Evolutionary conservation across 176 grass and related monocot genomes (phyloP).

Genomic region (Puccinellia tenuiflora): DNA sequence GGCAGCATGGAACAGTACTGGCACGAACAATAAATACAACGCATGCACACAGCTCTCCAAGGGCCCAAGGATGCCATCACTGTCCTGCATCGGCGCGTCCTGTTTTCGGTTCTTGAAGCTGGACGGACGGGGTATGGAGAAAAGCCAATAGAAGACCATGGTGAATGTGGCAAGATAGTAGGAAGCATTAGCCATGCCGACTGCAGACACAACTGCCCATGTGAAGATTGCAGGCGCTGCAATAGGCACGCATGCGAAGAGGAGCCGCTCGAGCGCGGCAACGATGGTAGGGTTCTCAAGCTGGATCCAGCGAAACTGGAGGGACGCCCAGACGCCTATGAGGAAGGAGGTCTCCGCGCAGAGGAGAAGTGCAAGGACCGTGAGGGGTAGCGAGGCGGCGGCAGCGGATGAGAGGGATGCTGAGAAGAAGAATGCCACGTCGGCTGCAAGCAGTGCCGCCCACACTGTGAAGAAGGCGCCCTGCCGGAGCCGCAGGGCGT

Average conservation of each 20-base stretch:
- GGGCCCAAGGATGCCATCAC: slow-evolving; percentile 60
- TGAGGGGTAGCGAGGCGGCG: slow-evolving; percentile 51
- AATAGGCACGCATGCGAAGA: slow-evolving; percentile 84
- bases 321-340: slow-evolving; percentile 85
- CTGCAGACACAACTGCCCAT: slow-evolving; percentile 73
- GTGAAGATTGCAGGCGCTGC: slow-evolving; percentile 62
- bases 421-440: slow-evolving; percentile 93
- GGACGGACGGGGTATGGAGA: slow-evolving; percentile 70
- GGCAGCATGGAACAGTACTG: slow-evolving; percentile 59
- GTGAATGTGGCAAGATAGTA: slow-evolving; percentile 74
- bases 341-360: slow-evolving; percentile 91
- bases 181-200: slow-evolving; percentile 79
- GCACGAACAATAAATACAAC: slow-evolving; percentile 72
- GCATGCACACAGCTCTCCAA: slow-evolving; percentile 83
- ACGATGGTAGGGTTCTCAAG: slow-evolving; percentile 90
- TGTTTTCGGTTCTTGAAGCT: slow-evolving; percentile 75
- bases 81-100: slow-evolving; percentile 29
- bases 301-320: slow-evolving; percentile 99
- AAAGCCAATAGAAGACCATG: slow-evolving; percentile 95
- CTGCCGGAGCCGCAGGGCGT: slow-evolving; percentile 54
- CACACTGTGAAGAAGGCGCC: slow-evolving; percentile 83
- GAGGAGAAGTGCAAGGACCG: slow-evolving; percentile 74
- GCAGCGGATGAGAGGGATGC: slow-evolving; percentile 54
- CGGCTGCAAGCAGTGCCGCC: slow-evolving; percentile 61
- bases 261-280: slow-evolving; percentile 65